Percentiles rank a stretch among this genome's conserved stretches.
These are phyloP conservation scores for Rosa persica DNA, from an alignment of 306 rosid genomes.

Conservation along the genomic window DNA sequence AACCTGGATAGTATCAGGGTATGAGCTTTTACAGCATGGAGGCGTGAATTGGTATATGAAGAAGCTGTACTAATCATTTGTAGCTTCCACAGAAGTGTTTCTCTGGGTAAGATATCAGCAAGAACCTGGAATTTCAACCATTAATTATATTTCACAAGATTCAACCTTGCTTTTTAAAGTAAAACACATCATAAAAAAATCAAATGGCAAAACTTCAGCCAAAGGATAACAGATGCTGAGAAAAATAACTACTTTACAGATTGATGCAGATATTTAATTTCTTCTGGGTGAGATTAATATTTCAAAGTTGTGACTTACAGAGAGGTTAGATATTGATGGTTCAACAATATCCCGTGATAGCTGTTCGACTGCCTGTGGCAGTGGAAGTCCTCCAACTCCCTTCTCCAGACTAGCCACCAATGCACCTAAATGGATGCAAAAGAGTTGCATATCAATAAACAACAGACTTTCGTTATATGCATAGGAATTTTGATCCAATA, in stretches of 20 bases:
- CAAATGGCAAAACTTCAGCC: neutral
- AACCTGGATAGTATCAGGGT: constrained; percentile 81
- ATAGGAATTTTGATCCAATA: neutral
- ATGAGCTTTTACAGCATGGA: constrained; percentile 77
- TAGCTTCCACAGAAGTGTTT: constrained; percentile 79
- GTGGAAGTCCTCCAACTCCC: constrained; percentile 56
- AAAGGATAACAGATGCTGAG: neutral
- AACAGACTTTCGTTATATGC: neutral
- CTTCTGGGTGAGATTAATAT: neutral
- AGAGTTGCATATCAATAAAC: constrained; percentile 25
- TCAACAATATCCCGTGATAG: constrained; percentile 54
- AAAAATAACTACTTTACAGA: neutral
- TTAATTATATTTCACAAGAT: constrained; percentile 28
- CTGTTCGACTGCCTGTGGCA: constrained; percentile 47
- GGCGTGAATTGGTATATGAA: constrained; percentile 60
- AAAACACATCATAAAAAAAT: neutral
- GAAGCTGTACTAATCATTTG: constrained; percentile 78
- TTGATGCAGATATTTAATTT: neutral
- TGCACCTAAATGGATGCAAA: constrained; percentile 45
- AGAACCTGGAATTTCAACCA: constrained; percentile 60
- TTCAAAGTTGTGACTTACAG: constrained; percentile 53
- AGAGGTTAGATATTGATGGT: constrained; percentile 50
- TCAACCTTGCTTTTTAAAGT: neutral
- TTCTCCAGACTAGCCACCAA: constrained; percentile 45
- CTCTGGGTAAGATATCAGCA: constrained; percentile 69